Evolutionary conservation across 2,329 filamentous ascomycete species (phyloP).

Genomic region (Sporothrix euskadiensis): DNA sequence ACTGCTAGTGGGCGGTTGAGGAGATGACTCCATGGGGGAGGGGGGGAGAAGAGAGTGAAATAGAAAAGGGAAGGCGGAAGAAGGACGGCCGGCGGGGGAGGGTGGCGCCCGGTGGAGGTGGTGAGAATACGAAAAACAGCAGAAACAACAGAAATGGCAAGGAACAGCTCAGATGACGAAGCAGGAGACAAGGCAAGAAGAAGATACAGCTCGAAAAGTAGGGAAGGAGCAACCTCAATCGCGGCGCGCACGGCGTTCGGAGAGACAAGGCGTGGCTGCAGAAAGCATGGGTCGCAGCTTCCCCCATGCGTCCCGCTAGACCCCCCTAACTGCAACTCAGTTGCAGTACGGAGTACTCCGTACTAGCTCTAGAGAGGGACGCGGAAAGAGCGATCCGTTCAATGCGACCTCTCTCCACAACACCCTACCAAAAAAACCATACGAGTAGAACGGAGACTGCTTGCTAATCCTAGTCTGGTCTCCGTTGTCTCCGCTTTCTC

Average conservation of each 20-base stretch:
- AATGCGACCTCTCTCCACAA: constrained; percentile 14
- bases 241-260: not conserved
- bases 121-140: not conserved
- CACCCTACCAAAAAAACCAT: not conserved
- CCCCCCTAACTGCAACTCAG: not conserved
- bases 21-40: not conserved
- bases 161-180: not conserved
- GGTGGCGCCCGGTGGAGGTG: constrained; percentile 5
- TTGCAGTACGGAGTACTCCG: not conserved
- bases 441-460: not conserved
- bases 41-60: not conserved
- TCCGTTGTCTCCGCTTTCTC: not conserved
- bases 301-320: not conserved
- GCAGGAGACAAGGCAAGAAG: not conserved
- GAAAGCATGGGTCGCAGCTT: not conserved
- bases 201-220: not conserved
- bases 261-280: not conserved
- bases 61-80: not conserved
- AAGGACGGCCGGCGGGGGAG: not conserved
- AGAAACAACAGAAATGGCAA: not conserved
- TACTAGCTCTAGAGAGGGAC: not conserved
- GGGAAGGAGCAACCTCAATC: not conserved
- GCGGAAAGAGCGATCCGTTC: constrained; percentile 2
- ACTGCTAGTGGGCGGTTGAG: constrained; percentile 1
- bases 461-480: not conserved